These are phyloP conservation scores for Keqinozyma sinolaborantium DNA, from an alignment of 1,139 yeast genomes.

Conservation along the genomic window DNA sequence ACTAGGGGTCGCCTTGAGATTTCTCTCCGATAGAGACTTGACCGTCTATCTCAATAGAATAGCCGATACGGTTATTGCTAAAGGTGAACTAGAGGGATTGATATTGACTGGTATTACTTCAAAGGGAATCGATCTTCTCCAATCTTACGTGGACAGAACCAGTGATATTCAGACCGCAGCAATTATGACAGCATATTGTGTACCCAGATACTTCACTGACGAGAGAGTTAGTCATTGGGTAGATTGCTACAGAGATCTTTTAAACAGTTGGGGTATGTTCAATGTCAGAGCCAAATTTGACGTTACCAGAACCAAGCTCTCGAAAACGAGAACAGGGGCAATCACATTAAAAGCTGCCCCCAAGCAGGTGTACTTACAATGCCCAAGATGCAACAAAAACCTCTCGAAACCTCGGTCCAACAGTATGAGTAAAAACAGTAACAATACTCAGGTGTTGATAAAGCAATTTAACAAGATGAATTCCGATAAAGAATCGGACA, in stretches of 20 bases:
- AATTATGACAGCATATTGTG: constrained; percentile 72
- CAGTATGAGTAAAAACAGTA: constrained; percentile 5
- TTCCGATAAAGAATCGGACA: constrained; percentile 13
- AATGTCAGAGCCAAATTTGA: constrained; percentile 80
- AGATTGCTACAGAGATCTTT: constrained; percentile 63
- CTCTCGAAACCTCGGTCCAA: constrained; percentile 34
- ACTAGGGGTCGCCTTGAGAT: constrained; percentile 84
- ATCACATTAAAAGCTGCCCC: constrained; percentile 52
- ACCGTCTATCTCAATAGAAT: constrained; percentile 65
- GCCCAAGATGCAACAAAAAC: constrained; percentile 77
- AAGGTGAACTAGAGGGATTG: constrained; percentile 89
- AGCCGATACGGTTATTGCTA: constrained; percentile 64
- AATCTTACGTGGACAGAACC: constrained; percentile 84
- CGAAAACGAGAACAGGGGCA: constrained; percentile 50
- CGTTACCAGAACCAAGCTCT: constrained; percentile 66
- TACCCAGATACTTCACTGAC: constrained; percentile 78
- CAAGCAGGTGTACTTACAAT: constrained; percentile 76
- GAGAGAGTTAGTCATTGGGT: constrained; percentile 74
- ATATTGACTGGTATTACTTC: constrained; percentile 89
- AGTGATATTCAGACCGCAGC: constrained; percentile 94
- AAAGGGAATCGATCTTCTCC: constrained; percentile 74
- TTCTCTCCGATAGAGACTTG: constrained; percentile 74
- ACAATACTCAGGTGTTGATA: constrained; percentile 26
- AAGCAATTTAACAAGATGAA: constrained; percentile 37
- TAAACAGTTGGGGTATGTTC: constrained; percentile 85